Percentiles rank a stretch among this genome's conserved stretches.
These are phyloP conservation scores for Waltergamsia citrina DNA, from an alignment of 2,329 filamentous ascomycete species.

Conservation along the genomic window DNA sequence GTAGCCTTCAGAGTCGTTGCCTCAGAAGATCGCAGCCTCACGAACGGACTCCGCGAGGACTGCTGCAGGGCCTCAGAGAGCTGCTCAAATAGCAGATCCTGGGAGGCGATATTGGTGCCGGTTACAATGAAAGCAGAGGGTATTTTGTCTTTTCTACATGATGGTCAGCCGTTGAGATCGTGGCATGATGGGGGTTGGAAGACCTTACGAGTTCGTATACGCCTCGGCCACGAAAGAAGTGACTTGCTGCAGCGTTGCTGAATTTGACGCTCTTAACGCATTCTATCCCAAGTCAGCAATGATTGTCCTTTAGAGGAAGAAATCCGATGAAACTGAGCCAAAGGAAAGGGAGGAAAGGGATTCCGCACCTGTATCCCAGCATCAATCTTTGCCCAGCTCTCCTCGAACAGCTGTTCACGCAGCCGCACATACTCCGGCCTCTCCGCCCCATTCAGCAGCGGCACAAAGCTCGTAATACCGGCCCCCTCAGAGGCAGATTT, in stretches of 20 bases:
- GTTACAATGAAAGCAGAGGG: constrained; percentile 66
- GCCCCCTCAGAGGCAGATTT: too few species aligned
- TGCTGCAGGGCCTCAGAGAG: constrained; percentile 46
- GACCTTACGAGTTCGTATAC: constrained; percentile 17
- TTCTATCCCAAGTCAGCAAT: constrained; percentile 21
- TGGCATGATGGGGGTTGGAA: neutral
- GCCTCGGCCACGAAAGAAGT: constrained; percentile 40
- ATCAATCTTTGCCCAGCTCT: constrained; percentile 57
- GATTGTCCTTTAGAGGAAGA: constrained; percentile 14
- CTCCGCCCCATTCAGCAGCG: constrained; percentile 47
- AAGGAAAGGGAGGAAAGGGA: neutral
- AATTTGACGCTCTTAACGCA: constrained; percentile 51
- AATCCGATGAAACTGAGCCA: too few species aligned
- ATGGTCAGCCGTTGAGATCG: constrained; percentile 8
- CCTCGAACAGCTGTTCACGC: constrained; percentile 50
- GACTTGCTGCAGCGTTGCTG: constrained; percentile 49
- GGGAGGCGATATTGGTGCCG: constrained; percentile 69
- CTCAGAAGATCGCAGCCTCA: constrained; percentile 60
- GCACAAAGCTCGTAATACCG: constrained; percentile 29
- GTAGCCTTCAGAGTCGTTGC: constrained; percentile 64
- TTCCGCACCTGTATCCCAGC: constrained; percentile 42
- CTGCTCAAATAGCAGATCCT: constrained; percentile 65
- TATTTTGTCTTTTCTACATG: constrained; percentile 35
- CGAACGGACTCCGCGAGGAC: constrained; percentile 43
- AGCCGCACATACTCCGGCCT: constrained; percentile 34